Conservation (phyloP, 2,329 filamentous ascomycete species). For the Didymella arachidicola region DNA sequence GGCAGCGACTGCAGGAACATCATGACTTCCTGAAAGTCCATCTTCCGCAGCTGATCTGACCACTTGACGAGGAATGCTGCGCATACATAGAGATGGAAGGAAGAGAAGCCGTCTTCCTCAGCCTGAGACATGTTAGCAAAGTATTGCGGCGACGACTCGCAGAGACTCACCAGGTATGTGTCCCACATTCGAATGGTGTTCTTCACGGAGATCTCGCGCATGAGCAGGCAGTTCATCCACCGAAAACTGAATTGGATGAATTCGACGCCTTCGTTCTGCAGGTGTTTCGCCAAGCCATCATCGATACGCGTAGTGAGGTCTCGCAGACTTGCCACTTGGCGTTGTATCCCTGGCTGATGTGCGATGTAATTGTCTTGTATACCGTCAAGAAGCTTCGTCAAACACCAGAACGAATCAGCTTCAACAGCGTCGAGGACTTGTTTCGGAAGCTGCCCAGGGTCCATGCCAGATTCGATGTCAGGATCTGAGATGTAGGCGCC, state of each 20-base stretch:
- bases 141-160: slow-evolving; percentile 1
- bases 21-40: slow-evolving; percentile 99
- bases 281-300: slow-evolving; percentile 79
- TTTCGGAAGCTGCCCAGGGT: slow-evolving; percentile 90
- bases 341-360: slow-evolving; percentile 93
- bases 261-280: slow-evolving; percentile 90
- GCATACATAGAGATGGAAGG: slow-evolving; percentile 98
- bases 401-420: slow-evolving; percentile 97
- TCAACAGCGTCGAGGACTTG: slow-evolving; percentile 95
- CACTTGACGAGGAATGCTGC: slow-evolving; percentile 98
- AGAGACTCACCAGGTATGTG: slow-evolving; percentile 82
- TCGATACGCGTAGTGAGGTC: slow-evolving; percentile 94
- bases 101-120: slow-evolving; percentile 97
- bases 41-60: slow-evolving; percentile 92
- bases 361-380: slow-evolving; percentile 99
- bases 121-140: slow-evolving; percentile 64
- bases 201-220: slow-evolving; percentile 95
- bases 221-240: slow-evolving; percentile 99
- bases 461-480: slow-evolving; percentile 93
- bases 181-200: slow-evolving; percentile 99
- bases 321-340: slow-evolving; percentile 86
- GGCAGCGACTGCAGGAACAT: slow-evolving; percentile 98
- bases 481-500: slow-evolving; percentile 94
- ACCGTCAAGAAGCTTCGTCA: slow-evolving; percentile 96
- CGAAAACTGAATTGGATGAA: slow-evolving; percentile 99